Evolutionary conservation across 176 grass and related monocot species (phyloP), one percentile per base, ranked within the genome.

Genomic region (Zoysia japonica): DNA sequence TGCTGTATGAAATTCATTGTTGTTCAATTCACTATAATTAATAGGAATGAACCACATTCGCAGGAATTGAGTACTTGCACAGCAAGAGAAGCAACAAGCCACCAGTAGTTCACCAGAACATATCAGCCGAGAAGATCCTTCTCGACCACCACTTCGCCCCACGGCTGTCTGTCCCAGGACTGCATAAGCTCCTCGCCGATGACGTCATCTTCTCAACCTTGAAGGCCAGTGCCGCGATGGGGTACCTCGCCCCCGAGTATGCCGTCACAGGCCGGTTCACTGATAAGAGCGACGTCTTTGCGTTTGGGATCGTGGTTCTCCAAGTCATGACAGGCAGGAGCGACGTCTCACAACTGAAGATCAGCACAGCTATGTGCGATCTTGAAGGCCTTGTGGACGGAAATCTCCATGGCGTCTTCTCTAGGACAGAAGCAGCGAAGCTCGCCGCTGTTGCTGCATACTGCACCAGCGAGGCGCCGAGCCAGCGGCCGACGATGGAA

Each of bases 11-110:
- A 7, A 12, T 17, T 38, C 9, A 16, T 5, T n/a, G 6, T 4
- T 46, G 5, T 68, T 55, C 39, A 12, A 52, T 5, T 83, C 13
- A 61, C 11, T 28, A 28, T 28, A 28, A 28, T 28, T 28, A 28
- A 28, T 28, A 28, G 28, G 28, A 28, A 0, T 41, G 65, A 47
- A 39, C 6, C 3, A 13, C 44, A 72, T 52, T 81, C 76, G 53
- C 66, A 99, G 96, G 96, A 52, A 86, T 99, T 2, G 87, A 99
- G 72, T 99, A 95, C 75, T 74, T 99, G 6, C 96, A 99, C 84
- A 80, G 82, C 50, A 89, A 84, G 49, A 90, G 71, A 73, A 71
- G 88, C 39, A 93, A 65, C 67, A 99, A 93, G 68, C 92, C 88
- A 36, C 19, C 96, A 44, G 75, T 99, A 50, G 84, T 95, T 10